Percentiles rank a stretch among this genome's conserved stretches.
phyloP scores from a whole-genome alignment of 108 stramenopile species.

The Nannochloropsis granulata region DNA sequence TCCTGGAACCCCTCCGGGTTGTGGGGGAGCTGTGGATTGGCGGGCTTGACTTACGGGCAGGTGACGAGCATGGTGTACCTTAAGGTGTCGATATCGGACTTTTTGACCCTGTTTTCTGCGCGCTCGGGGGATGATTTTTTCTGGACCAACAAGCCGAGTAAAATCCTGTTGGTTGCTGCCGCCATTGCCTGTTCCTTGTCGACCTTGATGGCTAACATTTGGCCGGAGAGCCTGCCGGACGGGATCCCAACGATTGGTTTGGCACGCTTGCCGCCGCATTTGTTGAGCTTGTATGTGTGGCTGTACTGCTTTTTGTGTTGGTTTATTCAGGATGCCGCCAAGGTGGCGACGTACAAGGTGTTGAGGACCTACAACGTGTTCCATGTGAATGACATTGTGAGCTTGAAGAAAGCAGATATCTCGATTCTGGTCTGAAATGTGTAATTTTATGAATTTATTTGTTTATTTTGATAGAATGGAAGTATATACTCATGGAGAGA shows the following conservation, averaged over 20 bases:
- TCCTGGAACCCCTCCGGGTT: background rate
- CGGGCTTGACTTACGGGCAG: slow-evolving; percentile 2
- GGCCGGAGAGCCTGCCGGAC: slow-evolving; percentile 5
- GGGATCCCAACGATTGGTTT: slow-evolving; percentile 3
- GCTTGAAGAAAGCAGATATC: background rate
- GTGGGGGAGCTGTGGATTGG: background rate
- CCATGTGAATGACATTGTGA: background rate
- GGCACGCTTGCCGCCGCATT: background rate
- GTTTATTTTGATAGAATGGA: no score
- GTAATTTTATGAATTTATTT: no score
- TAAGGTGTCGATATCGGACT: slow-evolving; percentile 20
- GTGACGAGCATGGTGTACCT: slow-evolving; percentile 11
- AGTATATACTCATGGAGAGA: no score
- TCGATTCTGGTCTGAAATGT: background rate
- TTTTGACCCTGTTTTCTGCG: slow-evolving; percentile 18
- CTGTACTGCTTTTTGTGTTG: background rate
- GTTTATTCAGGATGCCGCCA: slow-evolving; percentile 4
- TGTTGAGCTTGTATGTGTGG: background rate
- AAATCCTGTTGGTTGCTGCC: slow-evolving; percentile 1
- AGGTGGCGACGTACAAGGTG: background rate
- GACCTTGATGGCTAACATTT: slow-evolving; percentile 7
- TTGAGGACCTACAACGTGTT: slow-evolving; percentile 4
- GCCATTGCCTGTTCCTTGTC: slow-evolving; percentile 6
- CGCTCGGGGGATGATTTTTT: slow-evolving; percentile 11
- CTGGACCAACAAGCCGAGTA: slow-evolving; percentile 1